phyloP scores from a whole-genome alignment of 2,329 filamentous ascomycete genomes.

The Aspergillus pseudoviridinutans region DNA sequence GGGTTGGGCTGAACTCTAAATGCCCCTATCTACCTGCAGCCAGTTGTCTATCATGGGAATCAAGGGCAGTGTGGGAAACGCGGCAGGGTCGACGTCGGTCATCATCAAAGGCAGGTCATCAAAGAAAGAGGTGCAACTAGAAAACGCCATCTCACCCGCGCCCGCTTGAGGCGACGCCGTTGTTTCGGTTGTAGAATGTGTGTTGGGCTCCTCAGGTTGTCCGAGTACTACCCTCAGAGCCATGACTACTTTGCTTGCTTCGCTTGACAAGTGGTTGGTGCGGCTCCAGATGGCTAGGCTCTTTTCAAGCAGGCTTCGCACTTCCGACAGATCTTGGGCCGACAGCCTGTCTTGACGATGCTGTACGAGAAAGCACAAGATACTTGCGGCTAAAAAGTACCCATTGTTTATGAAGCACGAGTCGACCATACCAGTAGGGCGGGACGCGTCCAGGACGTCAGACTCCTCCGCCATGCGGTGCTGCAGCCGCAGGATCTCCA shows the following conservation, averaged over 20 bases:
- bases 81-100: background rate
- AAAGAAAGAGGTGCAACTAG: background rate
- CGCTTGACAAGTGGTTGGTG: background rate
- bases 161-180: background rate
- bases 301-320: background rate
- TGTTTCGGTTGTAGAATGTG: background rate
- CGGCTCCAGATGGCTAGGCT: constrained; percentile 1
- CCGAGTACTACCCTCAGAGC: background rate
- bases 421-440: background rate
- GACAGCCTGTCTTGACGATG: constrained; percentile 1
- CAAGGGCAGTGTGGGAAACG: background rate
- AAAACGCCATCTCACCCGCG: background rate
- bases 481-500: constrained; percentile 1
- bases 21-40: background rate
- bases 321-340: background rate
- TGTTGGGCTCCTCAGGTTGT: background rate
- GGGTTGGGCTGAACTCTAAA: no score
- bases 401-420: background rate
- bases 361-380: background rate
- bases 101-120: background rate
- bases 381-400: constrained; percentile 1
- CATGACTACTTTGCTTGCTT: background rate
- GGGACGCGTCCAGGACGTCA: background rate
- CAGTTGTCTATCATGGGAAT: constrained; percentile 1
- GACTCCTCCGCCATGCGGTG: background rate